Conservation (phyloP, 257 asterid genomes). For the Echium plantagineum region DNA sequence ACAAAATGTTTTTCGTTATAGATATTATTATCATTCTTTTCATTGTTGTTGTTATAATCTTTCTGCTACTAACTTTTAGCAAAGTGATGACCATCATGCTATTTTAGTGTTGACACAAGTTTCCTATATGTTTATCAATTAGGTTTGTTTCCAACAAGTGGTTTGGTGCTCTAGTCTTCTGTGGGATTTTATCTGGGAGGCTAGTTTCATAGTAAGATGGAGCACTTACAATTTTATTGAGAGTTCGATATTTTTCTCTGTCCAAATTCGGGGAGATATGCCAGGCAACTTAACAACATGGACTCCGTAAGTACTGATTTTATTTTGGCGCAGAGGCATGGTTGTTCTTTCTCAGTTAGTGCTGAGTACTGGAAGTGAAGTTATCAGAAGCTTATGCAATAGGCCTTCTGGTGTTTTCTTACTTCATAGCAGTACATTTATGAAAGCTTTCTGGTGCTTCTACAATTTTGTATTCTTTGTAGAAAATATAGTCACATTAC, state of each 20-base stretch:
- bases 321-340: background rate
- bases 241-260: no score
- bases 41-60: background rate
- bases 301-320: no score
- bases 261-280: no score
- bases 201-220: background rate
- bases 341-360: background rate
- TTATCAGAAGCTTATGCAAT: background rate
- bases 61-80: background rate
- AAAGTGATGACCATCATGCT: background rate
- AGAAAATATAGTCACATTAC: background rate
- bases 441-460: background rate
- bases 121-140: slow-evolving; percentile 2
- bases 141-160: slow-evolving; percentile 85
- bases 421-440: background rate
- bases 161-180: slow-evolving; percentile 72
- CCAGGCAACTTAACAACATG: no score
- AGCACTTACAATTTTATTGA: background rate
- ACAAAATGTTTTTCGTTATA: no score
- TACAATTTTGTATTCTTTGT: background rate
- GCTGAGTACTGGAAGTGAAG: background rate
- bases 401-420: no score
- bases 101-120: background rate
- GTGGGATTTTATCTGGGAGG: slow-evolving; percentile 54
- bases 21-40: no score